Base-by-base conservation (phyloP, 2,329 filamentous ascomycete species). In the Capronia americana region DNA sequence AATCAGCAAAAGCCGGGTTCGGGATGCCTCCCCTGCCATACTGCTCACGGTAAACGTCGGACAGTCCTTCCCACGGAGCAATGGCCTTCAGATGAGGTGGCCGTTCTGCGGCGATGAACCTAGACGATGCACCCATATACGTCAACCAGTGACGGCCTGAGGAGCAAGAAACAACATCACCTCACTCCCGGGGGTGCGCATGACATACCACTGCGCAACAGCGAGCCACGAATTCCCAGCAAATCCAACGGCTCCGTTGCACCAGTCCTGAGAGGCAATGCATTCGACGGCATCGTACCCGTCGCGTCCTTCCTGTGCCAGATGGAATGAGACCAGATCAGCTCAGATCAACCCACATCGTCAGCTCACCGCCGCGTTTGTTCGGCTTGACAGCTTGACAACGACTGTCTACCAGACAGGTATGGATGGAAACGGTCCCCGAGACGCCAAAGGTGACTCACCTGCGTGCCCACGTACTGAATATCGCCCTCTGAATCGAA, bases 41-140 rank as follows among this genome's bases (percentile, higher is more conserved):
- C 34, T 80, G 77, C 67, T 84, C 81, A 1, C 81, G 77, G 65
- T 81, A 84, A 3, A 82, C 67, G 67, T 84, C 82, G 0, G 77
- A 77, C 48, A 75, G 78, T 11, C 80, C 82, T 69, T 70, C 67
- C 66, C 84, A 86, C 0, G 84, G 84, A 54, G 86, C 79, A 4
- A 86, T 83, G 14, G 80, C 81, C 1, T 81, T 75, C 4, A 86
- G 74, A 23, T 76, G 77, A 1, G 81, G 81, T 8, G 82, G 81
- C 20, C 76, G 72, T 38, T 78, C 72, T 0, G 79, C 74, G 0
- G 80, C 82, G 12, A 82, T 76, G 56, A 79, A 79, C 77, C 78
- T 80, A 64, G 81, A 79, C 48, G 58, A 44, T 14, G 14, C 11
- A 30, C 6, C 6, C 28, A 2, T 30, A 30, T 30, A 30, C 5